These are phyloP conservation scores for Plantago coronopus DNA, from an alignment of 305 asterid species.

Conservation along the genomic window DNA sequence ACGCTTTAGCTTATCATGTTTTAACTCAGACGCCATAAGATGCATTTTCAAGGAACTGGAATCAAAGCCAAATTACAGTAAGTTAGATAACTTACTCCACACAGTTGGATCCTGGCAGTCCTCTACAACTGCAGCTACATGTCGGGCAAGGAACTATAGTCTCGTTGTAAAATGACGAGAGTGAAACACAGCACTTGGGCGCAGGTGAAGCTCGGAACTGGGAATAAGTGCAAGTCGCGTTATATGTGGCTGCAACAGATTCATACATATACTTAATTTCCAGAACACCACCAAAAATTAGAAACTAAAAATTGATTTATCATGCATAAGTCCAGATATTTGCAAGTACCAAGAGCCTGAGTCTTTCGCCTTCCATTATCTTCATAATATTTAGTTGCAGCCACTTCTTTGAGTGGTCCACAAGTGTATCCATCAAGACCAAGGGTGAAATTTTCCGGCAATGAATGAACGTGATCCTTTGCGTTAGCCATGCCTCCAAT, in stretches of 20 bases:
- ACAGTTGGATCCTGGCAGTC: conserved; percentile 38
- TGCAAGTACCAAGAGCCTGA: conserved; percentile 61
- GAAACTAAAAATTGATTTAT: too few relatives aligned
- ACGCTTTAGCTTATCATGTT: background rate
- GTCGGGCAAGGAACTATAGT: conserved; percentile 59
- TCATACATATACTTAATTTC: background rate
- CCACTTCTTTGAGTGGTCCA: conserved; percentile 46
- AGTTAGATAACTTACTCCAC: conserved; percentile 35
- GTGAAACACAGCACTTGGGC: conserved; percentile 71
- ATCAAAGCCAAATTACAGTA: background rate
- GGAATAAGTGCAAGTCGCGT: conserved; percentile 66
- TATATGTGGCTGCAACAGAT: conserved; percentile 56
- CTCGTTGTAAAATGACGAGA: conserved; percentile 64
- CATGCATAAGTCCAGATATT: background rate
- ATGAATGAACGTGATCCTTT: background rate
- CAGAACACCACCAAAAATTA: too few relatives aligned
- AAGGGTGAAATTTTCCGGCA: conserved; percentile 49
- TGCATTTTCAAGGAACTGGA: too few relatives aligned
- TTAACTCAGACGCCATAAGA: background rate
- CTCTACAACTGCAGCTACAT: conserved; percentile 71
- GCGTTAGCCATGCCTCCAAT: conserved; percentile 26
- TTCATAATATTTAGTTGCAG: conserved; percentile 46
- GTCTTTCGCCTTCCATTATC: conserved; percentile 64
- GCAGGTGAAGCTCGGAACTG: conserved; percentile 53
- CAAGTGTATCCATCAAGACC: conserved; percentile 75